Evolutionary conservation across 225 moss, liverwort and hornwort genomes (phyloP).

Genomic region (Marchantia paleacea): DNA sequence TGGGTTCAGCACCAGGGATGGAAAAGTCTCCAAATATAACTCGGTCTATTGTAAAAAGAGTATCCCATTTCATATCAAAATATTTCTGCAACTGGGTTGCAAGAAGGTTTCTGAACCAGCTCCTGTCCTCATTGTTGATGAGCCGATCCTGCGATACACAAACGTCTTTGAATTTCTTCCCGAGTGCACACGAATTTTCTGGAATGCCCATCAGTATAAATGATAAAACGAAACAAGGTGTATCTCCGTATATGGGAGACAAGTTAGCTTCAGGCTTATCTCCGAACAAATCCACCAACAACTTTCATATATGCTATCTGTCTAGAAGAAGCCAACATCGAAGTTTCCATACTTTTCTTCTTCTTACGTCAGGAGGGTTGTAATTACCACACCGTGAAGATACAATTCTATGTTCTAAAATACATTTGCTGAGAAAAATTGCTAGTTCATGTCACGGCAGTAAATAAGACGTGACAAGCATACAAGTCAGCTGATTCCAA

Average conservation of each 20-base stretch:
- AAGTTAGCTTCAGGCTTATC: too few species aligned
- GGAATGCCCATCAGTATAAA: neutral
- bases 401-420: too few species aligned
- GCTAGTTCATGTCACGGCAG: too few species aligned
- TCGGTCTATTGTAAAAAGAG: conserved; percentile 64
- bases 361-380: too few species aligned
- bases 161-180: neutral
- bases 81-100: conserved; percentile 50
- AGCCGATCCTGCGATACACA: conserved; percentile 59
- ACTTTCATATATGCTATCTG: too few species aligned
- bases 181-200: neutral
- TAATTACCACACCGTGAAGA: too few species aligned
- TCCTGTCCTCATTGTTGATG: conserved; percentile 63
- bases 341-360: too few species aligned
- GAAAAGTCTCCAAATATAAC: conserved; percentile 78
- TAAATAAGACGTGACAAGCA: neutral
- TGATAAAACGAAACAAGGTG: neutral
- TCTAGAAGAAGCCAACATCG: too few species aligned
- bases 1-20: conserved; percentile 50
- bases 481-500: neutral
- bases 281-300: too few species aligned
- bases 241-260: neutral
- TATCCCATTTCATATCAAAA: conserved; percentile 66
- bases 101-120: conserved; percentile 66
- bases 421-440: too few species aligned